Evolutionary conservation across 83 land plant species (phyloP), one percentile per base, ranked within the genome.

Genomic region (Diphasiastrum complanatum): DNA sequence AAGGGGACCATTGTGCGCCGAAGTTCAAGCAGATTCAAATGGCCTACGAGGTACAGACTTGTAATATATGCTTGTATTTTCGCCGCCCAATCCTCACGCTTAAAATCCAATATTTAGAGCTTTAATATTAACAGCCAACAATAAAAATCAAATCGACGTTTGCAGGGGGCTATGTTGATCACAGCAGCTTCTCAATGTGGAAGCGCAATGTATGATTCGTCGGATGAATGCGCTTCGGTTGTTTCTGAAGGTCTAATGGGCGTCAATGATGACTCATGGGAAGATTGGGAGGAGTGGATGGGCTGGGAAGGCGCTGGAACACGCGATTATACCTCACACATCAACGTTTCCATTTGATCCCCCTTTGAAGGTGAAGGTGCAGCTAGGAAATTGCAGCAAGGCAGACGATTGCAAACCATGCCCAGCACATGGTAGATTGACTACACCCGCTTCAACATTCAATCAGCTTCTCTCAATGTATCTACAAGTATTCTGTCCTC

Each of bases 31-130:
- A 69, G 45, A 51, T 69, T 29, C 47, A 47, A 23, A 28, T 33
- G 3, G 72, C 72, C 31, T 69, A 69, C 45, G 72, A 69, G 72
- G 72, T 69, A 52, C n/a, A 18, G 16, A 40, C 8, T 8, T 40
- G 24, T 47, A n/a, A 4, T 47, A 47, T 10, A 3, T 47, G 49
- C 8, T 8, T 40, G 8, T 16, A 8, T 40, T 40, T 8, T 40
- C 8, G 16, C n/a, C n/a, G n/a, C 16, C 16, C 43, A 8, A 40
- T 40, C 8, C 16, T 8, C 16, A 40, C 12, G 43, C 16, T 40
- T 8, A 40, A 8, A 8, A 16, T 40, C 16, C 16, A 40, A 8
- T 16, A 8, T 8, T 16, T 40, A 16, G 8, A 16, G 8, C 43
- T 40, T 16, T 40, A 8, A 4, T 18, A 24, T 33, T n/a, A n/a